phyloP scores from a whole-genome alignment of 768 basidiomycete species.

The Tricholoma terreum region DNA sequence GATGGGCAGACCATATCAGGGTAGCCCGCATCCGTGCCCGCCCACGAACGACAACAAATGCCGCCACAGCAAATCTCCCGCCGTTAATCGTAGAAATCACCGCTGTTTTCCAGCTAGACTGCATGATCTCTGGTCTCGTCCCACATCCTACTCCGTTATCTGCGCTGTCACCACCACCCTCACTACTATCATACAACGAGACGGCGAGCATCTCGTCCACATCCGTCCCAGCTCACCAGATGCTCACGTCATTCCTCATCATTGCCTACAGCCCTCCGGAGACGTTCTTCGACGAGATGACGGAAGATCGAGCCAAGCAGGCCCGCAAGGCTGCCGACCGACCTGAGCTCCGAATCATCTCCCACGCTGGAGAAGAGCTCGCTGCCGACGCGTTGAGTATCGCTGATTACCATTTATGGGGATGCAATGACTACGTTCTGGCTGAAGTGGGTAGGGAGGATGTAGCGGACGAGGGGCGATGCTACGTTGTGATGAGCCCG shows the following conservation, averaged over 20 bases:
- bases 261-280: constrained; percentile 85
- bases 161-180: constrained; percentile 9
- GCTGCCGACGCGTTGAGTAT: constrained; percentile 81
- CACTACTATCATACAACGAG: constrained; percentile 14
- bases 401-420: constrained; percentile 75
- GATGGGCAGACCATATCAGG: constrained; percentile 93
- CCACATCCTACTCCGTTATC: constrained; percentile 48
- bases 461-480: constrained; percentile 37
- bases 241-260: constrained; percentile 76
- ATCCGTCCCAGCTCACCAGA: constrained; percentile 16
- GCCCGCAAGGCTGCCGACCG: constrained; percentile 82
- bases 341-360: constrained; percentile 93
- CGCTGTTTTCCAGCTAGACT: constrained; percentile 89
- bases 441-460: constrained; percentile 42
- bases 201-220: constrained; percentile 12
- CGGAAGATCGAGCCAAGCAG: constrained; percentile 68
- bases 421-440: constrained; percentile 89
- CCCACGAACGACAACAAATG: constrained; percentile 41
- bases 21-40: constrained; percentile 77
- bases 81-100: constrained; percentile 83
- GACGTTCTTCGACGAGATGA: constrained; percentile 67
- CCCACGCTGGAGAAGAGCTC: constrained; percentile 83
- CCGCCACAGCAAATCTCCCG: constrained; percentile 45
- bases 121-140: constrained; percentile 90
- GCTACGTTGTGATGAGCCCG: constrained; percentile 85